Evolutionary conservation across 192 early-diverging fungal genomes (phyloP).

Genomic region (Thamnidium elegans): DNA sequence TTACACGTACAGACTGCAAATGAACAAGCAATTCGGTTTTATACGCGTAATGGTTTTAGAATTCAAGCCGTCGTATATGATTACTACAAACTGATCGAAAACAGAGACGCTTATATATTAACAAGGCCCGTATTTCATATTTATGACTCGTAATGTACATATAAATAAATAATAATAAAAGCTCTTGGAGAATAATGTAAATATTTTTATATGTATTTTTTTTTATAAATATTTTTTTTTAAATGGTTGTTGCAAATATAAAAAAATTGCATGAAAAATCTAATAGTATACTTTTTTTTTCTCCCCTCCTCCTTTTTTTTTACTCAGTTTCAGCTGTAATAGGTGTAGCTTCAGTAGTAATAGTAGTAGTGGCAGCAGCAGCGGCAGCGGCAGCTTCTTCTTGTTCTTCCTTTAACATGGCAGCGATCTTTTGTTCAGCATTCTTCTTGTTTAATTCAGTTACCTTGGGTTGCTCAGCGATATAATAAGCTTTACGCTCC

Average conservation of each 20-base stretch:
- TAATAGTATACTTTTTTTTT: not conserved
- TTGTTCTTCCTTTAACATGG: conserved; percentile 39
- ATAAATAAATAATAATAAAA: no score
- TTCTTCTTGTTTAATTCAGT: conserved; percentile 86
- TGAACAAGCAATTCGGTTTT: conserved; percentile 7
- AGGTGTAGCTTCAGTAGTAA: no score
- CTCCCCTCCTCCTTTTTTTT: not conserved
- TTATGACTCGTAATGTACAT: not conserved
- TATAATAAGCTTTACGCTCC: conserved; percentile 67
- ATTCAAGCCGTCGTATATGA: not conserved
- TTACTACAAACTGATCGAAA: conserved; percentile 14
- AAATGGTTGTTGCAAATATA: not conserved
- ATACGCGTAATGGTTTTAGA: conserved; percentile 14
- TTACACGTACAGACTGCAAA: conserved; percentile 17
- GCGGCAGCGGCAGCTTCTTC: not conserved
- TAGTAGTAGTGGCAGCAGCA: no score
- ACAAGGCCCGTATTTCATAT: conserved; percentile 2
- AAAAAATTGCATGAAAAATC: conserved; percentile 1
- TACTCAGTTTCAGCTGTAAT: no score
- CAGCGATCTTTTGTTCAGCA: conserved; percentile 82
- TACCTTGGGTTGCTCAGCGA: conserved; percentile 71
- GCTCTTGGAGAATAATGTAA: no score
- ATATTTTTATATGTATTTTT: not conserved
- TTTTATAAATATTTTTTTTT: not conserved
- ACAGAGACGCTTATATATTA: conserved; percentile 17